phyloP scores from a whole-genome alignment of 192 early-diverging fungal genomes.

The Coemansia sp. region DNA sequence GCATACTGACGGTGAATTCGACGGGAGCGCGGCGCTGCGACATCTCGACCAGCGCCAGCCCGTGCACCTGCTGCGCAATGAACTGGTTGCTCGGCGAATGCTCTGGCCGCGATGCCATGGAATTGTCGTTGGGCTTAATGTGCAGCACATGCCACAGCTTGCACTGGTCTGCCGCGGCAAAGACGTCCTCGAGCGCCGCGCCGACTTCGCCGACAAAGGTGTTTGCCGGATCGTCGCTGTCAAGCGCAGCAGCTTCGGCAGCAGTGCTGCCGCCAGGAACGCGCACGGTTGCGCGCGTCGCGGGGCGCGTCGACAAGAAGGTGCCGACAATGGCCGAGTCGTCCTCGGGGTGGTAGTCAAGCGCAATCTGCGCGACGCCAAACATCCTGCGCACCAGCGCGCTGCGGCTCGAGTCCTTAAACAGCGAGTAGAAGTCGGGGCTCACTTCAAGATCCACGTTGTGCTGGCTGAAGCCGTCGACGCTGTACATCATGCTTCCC shows the following conservation, averaged over 20 bases:
- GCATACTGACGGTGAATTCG: slow-evolving; percentile 71
- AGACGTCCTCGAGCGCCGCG: slow-evolving; percentile 73
- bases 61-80: slow-evolving; percentile 68
- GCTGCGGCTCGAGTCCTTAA: slow-evolving; percentile 70
- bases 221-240: slow-evolving; percentile 41
- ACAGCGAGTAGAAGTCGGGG: slow-evolving; percentile 82
- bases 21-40: slow-evolving; percentile 60
- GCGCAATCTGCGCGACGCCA: slow-evolving; percentile 66
- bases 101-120: slow-evolving; percentile 13
- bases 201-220: slow-evolving; percentile 58
- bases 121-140: slow-evolving; percentile 64
- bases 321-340: slow-evolving; percentile 72
- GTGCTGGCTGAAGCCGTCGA: slow-evolving; percentile 73
- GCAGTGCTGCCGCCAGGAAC: slow-evolving; percentile 2
- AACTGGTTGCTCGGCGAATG: slow-evolving; percentile 60
- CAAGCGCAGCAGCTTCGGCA: slow-evolving; percentile 17
- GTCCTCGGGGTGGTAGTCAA: slow-evolving; percentile 73
- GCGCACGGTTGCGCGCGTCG: slow-evolving; percentile 60
- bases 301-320: slow-evolving; percentile 70
- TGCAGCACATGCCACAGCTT: slow-evolving; percentile 82
- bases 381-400: slow-evolving; percentile 75
- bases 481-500: slow-evolving; percentile 73
- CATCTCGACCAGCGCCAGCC: slow-evolving; percentile 71
- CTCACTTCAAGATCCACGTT: slow-evolving; percentile 65
- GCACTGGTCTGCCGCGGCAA: slow-evolving; percentile 74